Evolutionary conservation across 345 rosid genomes (phyloP).

Genomic region (Garcia nutans): DNA sequence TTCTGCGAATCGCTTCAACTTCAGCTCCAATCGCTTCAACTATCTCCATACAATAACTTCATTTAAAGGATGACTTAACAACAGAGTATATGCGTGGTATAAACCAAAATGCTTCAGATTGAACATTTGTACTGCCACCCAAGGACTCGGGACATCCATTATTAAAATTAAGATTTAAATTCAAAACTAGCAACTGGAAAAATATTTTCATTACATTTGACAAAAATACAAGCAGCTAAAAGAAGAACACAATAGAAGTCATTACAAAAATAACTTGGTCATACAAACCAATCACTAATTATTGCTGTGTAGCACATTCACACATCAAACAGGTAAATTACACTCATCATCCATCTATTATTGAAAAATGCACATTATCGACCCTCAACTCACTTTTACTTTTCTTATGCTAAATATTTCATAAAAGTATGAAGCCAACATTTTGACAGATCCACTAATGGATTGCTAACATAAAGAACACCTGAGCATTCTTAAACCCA

Average conservation of each 20-base stretch:
- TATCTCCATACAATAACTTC: conserved; percentile 24
- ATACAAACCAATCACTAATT: not conserved
- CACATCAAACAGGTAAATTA: not conserved
- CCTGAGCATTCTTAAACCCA: too few species aligned
- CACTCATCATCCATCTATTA: too few species aligned
- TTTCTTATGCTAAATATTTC: too few species aligned
- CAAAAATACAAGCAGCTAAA: not conserved
- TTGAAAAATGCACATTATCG: too few species aligned
- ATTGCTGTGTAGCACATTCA: not conserved
- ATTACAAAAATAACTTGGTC: not conserved
- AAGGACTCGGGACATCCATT: not conserved
- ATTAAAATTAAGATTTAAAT: not conserved
- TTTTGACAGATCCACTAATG: too few species aligned
- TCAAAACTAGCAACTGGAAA: not conserved
- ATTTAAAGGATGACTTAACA: not conserved
- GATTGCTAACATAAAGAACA: too few species aligned
- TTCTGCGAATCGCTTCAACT: conserved; percentile 98
- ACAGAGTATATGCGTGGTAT: not conserved
- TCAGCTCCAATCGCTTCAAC: conserved; percentile 96
- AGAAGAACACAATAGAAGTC: not conserved
- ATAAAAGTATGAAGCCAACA: too few species aligned
- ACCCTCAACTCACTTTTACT: too few species aligned
- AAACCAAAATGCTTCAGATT: not conserved
- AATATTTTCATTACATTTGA: not conserved
- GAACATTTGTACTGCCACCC: not conserved